Conservation (phyloP, 371 early-diverging fungal genomes). For the Globomyces sp. region DNA sequence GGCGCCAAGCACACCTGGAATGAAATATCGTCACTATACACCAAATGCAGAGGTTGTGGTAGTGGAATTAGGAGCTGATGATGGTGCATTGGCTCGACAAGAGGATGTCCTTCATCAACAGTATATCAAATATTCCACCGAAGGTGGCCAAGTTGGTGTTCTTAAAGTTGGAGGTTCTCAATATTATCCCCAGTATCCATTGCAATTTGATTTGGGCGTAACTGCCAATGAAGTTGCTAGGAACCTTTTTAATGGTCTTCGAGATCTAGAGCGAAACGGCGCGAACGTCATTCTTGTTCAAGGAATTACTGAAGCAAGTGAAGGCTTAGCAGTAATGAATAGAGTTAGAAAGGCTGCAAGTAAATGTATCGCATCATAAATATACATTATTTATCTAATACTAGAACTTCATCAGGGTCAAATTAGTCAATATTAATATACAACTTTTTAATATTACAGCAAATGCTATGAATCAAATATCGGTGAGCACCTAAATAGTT, state of each 20-base stretch:
- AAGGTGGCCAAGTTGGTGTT: not conserved
- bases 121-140: conserved; percentile 1
- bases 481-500: too few relatives aligned
- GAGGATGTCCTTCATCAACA: conserved; percentile 1
- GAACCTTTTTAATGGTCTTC: conserved; percentile 78
- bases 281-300: conserved; percentile 85
- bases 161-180: not conserved
- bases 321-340: conserved; percentile 98
- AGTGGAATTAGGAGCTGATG: conserved; percentile 46
- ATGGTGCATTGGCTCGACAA: not conserved
- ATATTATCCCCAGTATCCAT: not conserved
- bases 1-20: conserved; percentile 95
- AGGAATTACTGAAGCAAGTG: conserved; percentile 73
- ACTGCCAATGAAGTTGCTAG: conserved; percentile 60
- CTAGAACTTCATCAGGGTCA: too few relatives aligned
- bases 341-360: conserved; percentile 88
- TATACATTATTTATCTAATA: too few relatives aligned
- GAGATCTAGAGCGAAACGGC: conserved; percentile 73
- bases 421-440: too few relatives aligned
- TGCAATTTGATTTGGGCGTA: conserved; percentile 19
- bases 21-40: conserved; percentile 99
- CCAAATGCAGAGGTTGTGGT: conserved; percentile 87
- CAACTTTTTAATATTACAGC: too few relatives aligned
- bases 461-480: too few relatives aligned
- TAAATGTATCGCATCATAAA: not conserved